Base-by-base conservation (phyloP, 2,329 filamentous ascomycete species). In the Cladosporium sphaerospermum region DNA sequence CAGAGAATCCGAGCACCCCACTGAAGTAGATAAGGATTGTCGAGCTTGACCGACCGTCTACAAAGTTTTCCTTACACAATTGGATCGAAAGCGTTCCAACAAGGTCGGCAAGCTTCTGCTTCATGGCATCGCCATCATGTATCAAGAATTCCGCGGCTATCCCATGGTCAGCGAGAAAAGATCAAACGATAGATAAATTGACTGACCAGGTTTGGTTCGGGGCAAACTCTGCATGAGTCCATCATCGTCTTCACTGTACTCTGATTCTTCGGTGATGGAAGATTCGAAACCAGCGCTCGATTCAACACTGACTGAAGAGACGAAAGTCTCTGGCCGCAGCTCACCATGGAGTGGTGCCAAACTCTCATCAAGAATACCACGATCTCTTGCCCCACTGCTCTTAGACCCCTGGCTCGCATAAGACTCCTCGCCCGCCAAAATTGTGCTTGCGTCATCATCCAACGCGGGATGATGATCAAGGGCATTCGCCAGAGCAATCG, bases 21-120 rank as follows among this genome's bases (percentile, higher is more conserved):
- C 46, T 45, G 16, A 54, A 54, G 46, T 49, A 54, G 23, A 54
- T 37, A 16, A 54, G 33, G 19, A 50, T 28, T 14, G 45, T 54
- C 31, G 52, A 50, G 34, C 40, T 50, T 11, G 52, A 31, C 32
- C 18, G 40, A 28, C 52, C 37, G 36, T 54, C 52, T 45, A 41
- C 40, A 33, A 43, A 44, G n/a, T 10, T 16, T 45, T 45, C 43
- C 32, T 36, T 45, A 32, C 31, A 54, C 19, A 50, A 44, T 32
- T 45, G 43, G 18, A 40, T 19, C 33, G 52, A 54, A 19, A 54
- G 19, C 43, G 41, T 49, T 39, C 52, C 52, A 8, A 54, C 45
- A 45, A 39, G 18, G 33, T 45, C 31, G 32, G 46, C 43, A 45
- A 45, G 43, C 43, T 45, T 14, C 43, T 45, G n/a, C 28, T 36